Base-by-base conservation (phyloP, 208 protist genomes). In the Trypanosomatidae sp. region DNA sequence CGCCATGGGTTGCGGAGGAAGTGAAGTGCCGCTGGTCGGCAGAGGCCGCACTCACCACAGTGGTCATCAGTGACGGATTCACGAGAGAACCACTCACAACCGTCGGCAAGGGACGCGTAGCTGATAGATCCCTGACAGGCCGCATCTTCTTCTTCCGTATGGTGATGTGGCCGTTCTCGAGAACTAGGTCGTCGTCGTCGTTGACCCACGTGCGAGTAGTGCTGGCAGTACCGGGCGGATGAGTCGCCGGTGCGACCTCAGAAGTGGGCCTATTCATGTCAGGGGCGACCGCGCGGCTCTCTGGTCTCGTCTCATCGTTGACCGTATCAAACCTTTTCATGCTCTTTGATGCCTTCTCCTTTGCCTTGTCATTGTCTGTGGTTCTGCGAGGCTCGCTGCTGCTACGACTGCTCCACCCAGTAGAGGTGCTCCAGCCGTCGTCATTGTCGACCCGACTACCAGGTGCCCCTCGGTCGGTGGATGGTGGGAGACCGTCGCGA, bases 351-450 rank as follows among this genome's bases (percentile, higher is more conserved):
- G 33, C 65, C 22, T 71, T 64, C 49, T 52, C 66, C 44, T 36
- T 41, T 41, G 17, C 28, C 17, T 53, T 43, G 46, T 30, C 36
- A 7, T 10, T 50, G 43, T 69, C 56, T 8, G 43, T 58, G 49
- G 30, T 19, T 47, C 46, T 28, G 28, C 25, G 13, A 1, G n/a
- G n/a, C 13, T 44, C 43, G 46, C 56, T 75, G 64, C 55, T 47
- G 17, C 44, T 47, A 68, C 62, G 67, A 60, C 70, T 80, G 76
- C 76, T 80, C 76, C 76, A 76, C 30, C 70, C 69, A 22, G 76
- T 76, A 53, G 76, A 80, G 39, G 66, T 41, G 5, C 66, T 73
- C 76, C 76, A 80, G 55, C 70, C 76, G 47, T 80, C 76, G 5
- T 62, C 68, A 52, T 62, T 41, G 39, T 55, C 64, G 44, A 73